phyloP scores from a whole-genome alignment of 805 yeast species.

The Grigorovia humatica region DNA sequence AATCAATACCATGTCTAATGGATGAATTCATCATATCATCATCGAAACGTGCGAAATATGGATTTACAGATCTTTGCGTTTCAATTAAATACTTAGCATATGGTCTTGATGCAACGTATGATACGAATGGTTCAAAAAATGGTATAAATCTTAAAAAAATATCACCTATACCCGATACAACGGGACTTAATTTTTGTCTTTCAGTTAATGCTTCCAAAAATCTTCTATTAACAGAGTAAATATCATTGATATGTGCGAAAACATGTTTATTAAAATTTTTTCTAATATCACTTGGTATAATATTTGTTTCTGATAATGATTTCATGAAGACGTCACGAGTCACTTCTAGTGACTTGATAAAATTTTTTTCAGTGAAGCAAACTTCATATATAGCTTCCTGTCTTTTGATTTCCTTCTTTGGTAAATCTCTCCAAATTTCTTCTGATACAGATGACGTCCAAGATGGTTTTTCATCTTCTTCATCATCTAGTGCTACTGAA shows the following conservation, averaged over 20 bases:
- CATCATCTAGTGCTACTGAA: conserved; percentile 27
- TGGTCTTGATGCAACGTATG: conserved; percentile 89
- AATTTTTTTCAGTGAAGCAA: conserved; percentile 87
- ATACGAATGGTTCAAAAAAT: conserved; percentile 82
- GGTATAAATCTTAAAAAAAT: conserved; percentile 75
- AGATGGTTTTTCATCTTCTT: conserved; percentile 65
- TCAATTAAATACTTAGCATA: conserved; percentile 94
- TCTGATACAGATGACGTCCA: conserved; percentile 92
- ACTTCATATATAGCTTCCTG: conserved; percentile 94
- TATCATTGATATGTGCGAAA: conserved; percentile 80
- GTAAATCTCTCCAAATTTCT: conserved; percentile 63
- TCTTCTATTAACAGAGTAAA: conserved; percentile 70
- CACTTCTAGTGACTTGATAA: conserved; percentile 88
- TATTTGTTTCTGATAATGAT: conserved; percentile 76
- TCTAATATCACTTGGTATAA: conserved; percentile 79
- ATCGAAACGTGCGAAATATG: conserved; percentile 85
- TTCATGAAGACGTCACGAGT: conserved; percentile 88
- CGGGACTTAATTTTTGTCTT: conserved; percentile 77
- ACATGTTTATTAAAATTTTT: conserved; percentile 88
- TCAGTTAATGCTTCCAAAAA: conserved; percentile 83
- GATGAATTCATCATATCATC: conserved; percentile 73
- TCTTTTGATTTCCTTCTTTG: conserved; percentile 77
- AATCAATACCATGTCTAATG: conserved; percentile 58
- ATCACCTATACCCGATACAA: conserved; percentile 80
- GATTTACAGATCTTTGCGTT: conserved; percentile 81